These are phyloP conservation scores for Botrytis fabae DNA, from an alignment of 2,329 filamentous ascomycete genomes.

Conservation along the genomic window DNA sequence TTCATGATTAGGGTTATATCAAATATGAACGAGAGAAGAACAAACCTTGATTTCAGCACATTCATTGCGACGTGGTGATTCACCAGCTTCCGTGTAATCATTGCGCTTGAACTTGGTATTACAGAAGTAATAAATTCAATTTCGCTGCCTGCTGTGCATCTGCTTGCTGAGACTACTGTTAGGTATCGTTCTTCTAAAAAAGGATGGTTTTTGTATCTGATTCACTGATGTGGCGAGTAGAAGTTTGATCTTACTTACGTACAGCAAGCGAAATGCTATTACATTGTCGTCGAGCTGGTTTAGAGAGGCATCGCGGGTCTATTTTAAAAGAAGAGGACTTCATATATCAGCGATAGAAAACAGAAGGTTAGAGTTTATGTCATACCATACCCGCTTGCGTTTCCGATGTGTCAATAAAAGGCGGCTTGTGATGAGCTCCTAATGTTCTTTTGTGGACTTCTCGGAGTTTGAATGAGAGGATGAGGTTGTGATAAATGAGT, in stretches of 20 bases:
- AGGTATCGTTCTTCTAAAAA: neutral
- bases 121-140: neutral
- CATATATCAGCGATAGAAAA: neutral
- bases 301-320: neutral
- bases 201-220: neutral
- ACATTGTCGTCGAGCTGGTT: neutral
- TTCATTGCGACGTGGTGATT: neutral
- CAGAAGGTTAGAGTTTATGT: neutral
- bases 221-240: neutral
- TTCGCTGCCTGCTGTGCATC: neutral
- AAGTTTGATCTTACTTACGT: neutral
- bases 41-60: neutral
- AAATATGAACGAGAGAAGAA: neutral
- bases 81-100: neutral
- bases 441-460: neutral
- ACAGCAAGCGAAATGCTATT: neutral
- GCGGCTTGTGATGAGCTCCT: neutral
- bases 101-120: neutral
- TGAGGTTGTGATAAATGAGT: neutral
- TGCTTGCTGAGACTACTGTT: neutral
- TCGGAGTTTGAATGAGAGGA: neutral
- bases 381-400: neutral
- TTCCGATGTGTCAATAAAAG: neutral
- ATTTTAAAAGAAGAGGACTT: neutral
- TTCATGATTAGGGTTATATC: neutral